Conservation (phyloP, 2,329 filamentous ascomycete genomes). For the Penicillium sp. region DNA sequence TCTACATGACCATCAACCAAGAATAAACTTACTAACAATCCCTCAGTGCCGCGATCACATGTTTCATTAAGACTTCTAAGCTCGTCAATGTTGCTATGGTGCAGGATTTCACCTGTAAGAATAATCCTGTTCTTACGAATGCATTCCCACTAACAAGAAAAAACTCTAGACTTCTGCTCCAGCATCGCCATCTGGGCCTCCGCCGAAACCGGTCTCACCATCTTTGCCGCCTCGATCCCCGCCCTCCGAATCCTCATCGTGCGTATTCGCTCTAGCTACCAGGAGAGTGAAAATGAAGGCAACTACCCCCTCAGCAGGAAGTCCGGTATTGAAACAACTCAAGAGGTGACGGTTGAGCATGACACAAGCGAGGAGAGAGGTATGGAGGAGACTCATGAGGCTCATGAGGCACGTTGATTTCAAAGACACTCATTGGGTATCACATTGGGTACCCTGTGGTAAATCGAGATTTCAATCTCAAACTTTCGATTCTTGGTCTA, state of each 20-base stretch:
- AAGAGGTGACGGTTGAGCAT: neutral
- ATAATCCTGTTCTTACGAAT: too few species aligned
- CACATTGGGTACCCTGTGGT: neutral
- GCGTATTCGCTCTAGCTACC: constrained; percentile 14
- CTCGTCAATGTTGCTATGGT: constrained; percentile 23
- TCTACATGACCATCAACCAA: neutral
- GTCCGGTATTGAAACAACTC: constrained; percentile 2
- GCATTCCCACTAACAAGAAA: neutral
- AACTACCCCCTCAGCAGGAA: neutral
- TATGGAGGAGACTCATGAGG: neutral
- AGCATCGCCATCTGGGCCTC: constrained; percentile 26
- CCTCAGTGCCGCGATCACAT: constrained; percentile 19
- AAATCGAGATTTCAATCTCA: neutral
- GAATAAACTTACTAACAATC: neutral
- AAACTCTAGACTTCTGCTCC: constrained; percentile 6
- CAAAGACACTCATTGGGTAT: neutral
- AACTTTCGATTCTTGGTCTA: neutral
- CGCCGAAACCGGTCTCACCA: constrained; percentile 30
- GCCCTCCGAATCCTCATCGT: constrained; percentile 28
- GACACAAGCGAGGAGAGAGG: neutral
- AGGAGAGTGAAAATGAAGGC: neutral
- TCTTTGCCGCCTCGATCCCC: constrained; percentile 32
- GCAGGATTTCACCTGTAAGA: constrained; percentile 21
- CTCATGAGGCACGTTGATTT: neutral
- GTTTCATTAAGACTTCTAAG: constrained; percentile 22